A percentile compares a stretch with the other conserved stretches of the same genome.
Evolutionary conservation across 371 early-diverging fungal genomes (phyloP).

Genomic region (Nematocida sp.): DNA sequence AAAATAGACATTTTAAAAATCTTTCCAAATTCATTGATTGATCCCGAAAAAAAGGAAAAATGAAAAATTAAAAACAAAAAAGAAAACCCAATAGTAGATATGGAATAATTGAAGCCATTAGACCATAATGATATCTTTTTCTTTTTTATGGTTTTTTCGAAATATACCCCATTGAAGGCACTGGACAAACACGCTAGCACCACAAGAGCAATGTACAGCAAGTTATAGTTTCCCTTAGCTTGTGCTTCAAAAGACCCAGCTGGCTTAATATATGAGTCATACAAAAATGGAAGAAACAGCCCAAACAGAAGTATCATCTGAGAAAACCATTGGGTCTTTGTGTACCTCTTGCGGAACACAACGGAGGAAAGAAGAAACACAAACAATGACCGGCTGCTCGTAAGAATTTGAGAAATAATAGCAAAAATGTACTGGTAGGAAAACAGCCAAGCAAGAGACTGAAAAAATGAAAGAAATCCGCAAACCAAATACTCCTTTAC

Average conservation of each 20-base stretch:
- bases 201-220: neutral
- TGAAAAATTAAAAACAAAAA: neutral
- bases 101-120: slow-evolving; percentile 25
- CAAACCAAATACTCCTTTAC: neutral
- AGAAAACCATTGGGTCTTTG: neutral
- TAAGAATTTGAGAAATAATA: slow-evolving; percentile 13
- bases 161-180: slow-evolving; percentile 11
- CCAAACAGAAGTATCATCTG: slow-evolving; percentile 13
- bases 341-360: slow-evolving; percentile 13
- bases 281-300: slow-evolving; percentile 16
- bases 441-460: slow-evolving; percentile 27
- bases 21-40: neutral
- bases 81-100: slow-evolving; percentile 9
- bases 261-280: neutral
- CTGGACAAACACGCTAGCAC: slow-evolving; percentile 1
- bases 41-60: neutral
- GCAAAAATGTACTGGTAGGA: neutral
- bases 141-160: slow-evolving; percentile 20
- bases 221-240: neutral
- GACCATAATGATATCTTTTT: neutral
- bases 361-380: slow-evolving; percentile 34
- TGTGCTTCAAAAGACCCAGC: neutral
- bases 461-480: slow-evolving; percentile 32
- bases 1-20: neutral
- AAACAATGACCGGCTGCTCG: slow-evolving; percentile 27